These are phyloP conservation scores for Starmera quercuum DNA, from an alignment of 805 yeast genomes.

Conservation along the genomic window DNA sequence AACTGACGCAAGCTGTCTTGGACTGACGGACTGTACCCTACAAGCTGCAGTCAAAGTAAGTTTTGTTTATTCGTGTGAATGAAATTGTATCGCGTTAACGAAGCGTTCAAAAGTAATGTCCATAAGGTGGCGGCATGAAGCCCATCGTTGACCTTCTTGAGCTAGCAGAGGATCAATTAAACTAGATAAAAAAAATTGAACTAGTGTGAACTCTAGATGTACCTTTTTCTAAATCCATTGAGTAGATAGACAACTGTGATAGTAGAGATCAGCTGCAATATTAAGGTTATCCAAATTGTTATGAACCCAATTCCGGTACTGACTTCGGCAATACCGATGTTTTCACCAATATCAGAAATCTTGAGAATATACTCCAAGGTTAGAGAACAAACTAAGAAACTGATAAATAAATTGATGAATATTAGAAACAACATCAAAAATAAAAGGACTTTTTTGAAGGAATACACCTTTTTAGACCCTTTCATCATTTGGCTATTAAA, in stretches of 20 bases:
- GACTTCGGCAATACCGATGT: constrained; percentile 19
- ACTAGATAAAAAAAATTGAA: too few relatives aligned
- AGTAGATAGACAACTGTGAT: constrained; percentile 11
- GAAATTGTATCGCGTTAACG: too few relatives aligned
- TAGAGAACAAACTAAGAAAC: constrained; percentile 16
- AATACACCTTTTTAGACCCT: background rate
- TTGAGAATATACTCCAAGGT: constrained; percentile 16
- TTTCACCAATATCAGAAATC: constrained; percentile 9
- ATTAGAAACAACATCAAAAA: constrained; percentile 6
- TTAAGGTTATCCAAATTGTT: constrained; percentile 14
- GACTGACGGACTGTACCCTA: too few relatives aligned
- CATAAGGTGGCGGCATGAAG: too few relatives aligned
- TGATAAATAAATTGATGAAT: constrained; percentile 8
- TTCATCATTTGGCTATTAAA: background rate
- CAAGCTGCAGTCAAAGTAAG: too few relatives aligned
- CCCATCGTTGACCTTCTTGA: too few relatives aligned
- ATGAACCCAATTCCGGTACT: constrained; percentile 11
- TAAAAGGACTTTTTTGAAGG: constrained; percentile 5
- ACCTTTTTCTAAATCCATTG: constrained; percentile 12
- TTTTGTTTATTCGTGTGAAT: too few relatives aligned
- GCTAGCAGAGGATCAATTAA: too few relatives aligned
- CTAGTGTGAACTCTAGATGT: too few relatives aligned
- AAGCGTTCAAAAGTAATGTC: too few relatives aligned
- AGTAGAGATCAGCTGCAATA: constrained; percentile 3
- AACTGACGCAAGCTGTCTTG: too few relatives aligned